These are phyloP conservation scores for Terfezia claveryi DNA, from an alignment of 495 filamentous ascomycete species.

Conservation along the genomic window DNA sequence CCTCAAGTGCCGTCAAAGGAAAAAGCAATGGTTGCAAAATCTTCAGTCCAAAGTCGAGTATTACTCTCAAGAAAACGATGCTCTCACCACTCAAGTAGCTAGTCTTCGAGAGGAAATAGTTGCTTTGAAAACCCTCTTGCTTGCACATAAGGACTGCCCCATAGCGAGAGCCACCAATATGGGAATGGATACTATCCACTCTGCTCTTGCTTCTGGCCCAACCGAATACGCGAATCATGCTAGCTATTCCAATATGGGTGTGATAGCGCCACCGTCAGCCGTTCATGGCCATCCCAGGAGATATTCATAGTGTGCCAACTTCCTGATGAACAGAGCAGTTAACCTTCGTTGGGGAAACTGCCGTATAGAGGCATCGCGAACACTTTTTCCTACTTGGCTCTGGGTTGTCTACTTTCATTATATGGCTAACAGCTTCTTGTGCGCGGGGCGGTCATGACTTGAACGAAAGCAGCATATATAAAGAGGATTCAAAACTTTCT, in stretches of 20 bases:
- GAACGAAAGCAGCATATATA: no score
- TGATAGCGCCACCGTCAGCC: not conserved
- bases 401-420: no score
- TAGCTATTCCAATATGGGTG: not conserved
- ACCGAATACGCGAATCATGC: not conserved
- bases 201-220: not conserved
- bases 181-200: not conserved
- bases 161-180: not conserved
- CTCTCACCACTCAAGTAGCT: slow-evolving; percentile 58
- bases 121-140: slow-evolving; percentile 74
- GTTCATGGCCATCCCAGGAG: not conserved
- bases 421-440: no score
- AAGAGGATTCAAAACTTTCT: no score
- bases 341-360: no score
- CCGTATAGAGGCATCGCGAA: no score
- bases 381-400: no score
- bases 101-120: slow-evolving; percentile 82
- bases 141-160: slow-evolving; percentile 93
- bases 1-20: slow-evolving; percentile 88
- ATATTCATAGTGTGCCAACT: not conserved
- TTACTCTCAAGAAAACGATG: slow-evolving; percentile 77
- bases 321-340: no score
- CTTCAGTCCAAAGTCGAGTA: slow-evolving; percentile 87
- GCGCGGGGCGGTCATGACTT: no score
- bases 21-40: slow-evolving; percentile 97